phyloP scores from a whole-genome alignment of 2,329 filamentous ascomycete species.

The Pestalotiopsis sp. region DNA sequence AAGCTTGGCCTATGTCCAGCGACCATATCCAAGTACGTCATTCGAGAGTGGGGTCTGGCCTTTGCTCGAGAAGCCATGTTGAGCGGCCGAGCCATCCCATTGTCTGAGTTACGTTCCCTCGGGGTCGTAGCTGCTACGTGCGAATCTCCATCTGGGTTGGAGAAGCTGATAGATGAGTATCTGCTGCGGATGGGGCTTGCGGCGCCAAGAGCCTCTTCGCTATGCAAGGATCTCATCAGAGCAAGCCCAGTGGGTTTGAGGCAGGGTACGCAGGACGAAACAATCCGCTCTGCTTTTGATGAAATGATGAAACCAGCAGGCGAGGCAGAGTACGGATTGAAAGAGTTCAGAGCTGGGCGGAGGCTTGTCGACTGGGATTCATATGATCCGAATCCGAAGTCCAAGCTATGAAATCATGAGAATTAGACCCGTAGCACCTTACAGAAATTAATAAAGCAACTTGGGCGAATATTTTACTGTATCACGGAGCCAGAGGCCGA shows the following conservation, averaged over 20 bases:
- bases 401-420: background rate
- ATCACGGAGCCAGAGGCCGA: no score
- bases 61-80: constrained; percentile 41
- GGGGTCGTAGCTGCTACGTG: background rate
- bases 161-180: constrained; percentile 22
- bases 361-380: background rate
- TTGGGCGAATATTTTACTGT: no score
- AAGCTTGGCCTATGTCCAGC: constrained; percentile 40
- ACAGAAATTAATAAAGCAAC: background rate
- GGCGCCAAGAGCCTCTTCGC: constrained; percentile 31
- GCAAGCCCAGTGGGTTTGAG: constrained; percentile 26
- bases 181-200: constrained; percentile 20
- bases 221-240: constrained; percentile 36
- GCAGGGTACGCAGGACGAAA: constrained; percentile 8
- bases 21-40: constrained; percentile 41
- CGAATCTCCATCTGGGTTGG: constrained; percentile 28
- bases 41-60: constrained; percentile 39
- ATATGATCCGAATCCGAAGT: background rate
- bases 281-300: constrained; percentile 18
- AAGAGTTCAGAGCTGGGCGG: constrained; percentile 23
- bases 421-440: background rate
- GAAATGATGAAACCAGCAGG: constrained; percentile 22
- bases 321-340: constrained; percentile 17
- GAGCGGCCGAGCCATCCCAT: constrained; percentile 26
- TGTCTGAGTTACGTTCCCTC: constrained; percentile 26